Conservation (phyloP, 164 flowering plant genomes). For the Saururus chinensis region DNA sequence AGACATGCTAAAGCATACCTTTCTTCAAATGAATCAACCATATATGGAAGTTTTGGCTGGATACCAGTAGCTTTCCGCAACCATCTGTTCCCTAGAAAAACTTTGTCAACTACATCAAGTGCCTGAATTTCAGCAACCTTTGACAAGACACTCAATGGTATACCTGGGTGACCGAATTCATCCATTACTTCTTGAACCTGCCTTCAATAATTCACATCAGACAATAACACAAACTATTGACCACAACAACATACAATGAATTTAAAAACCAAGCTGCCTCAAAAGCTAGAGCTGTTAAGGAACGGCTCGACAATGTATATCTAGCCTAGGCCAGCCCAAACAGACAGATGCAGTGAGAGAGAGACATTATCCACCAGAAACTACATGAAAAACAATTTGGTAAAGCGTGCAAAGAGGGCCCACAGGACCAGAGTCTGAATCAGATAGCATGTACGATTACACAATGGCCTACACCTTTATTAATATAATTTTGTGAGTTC, state of each 20-base stretch:
- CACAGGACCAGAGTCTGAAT: too few relatives aligned
- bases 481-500: too few relatives aligned
- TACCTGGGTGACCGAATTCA: constrained; percentile 68
- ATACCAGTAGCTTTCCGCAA: constrained; percentile 83
- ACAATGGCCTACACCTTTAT: too few relatives aligned
- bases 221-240: neutral
- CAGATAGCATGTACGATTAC: too few relatives aligned
- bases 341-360: too few relatives aligned
- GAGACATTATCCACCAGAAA: too few relatives aligned
- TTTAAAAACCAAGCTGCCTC: too few relatives aligned
- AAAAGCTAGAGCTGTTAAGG: too few relatives aligned
- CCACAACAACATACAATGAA: neutral
- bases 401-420: too few relatives aligned
- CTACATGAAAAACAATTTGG: too few relatives aligned
- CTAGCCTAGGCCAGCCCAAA: too few relatives aligned
- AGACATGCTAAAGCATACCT: constrained; percentile 32
- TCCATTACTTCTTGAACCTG: constrained; percentile 86
- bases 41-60: constrained; percentile 90
- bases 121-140: constrained; percentile 89
- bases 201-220: neutral
- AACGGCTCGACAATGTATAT: too few relatives aligned
- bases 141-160: constrained; percentile 79
- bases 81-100: constrained; percentile 89
- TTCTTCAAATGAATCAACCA: constrained; percentile 85
- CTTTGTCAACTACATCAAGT: constrained; percentile 67